Evolutionary conservation across 148 eudicot genomes (phyloP), one percentile per base, ranked within the genome.

Genomic region (Simmondsia chinensis): DNA sequence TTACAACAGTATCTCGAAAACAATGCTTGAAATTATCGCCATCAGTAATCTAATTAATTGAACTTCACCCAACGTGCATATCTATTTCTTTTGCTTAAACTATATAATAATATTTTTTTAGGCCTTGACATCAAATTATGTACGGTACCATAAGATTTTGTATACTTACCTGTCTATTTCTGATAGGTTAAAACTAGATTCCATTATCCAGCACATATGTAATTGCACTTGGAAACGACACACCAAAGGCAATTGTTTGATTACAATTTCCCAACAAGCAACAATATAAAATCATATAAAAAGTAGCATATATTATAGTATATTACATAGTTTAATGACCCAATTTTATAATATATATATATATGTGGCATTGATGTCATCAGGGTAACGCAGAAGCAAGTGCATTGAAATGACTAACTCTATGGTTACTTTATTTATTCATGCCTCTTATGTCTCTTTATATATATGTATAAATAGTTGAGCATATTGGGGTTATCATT

Each of bases 281-380:
- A n/a, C n/a, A n/a, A n/a, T n/a, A n/a, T n/a, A n/a, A n/a, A n/a
- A n/a, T n/a, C n/a, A n/a, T n/a, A n/a, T n/a, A n/a, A n/a, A n/a
- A n/a, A n/a, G n/a, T n/a, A n/a, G n/a, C n/a, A n/a, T n/a, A n/a
- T n/a, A n/a, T n/a, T n/a, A n/a, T n/a, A n/a, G n/a, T n/a, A n/a
- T n/a, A n/a, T n/a, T n/a, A n/a, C n/a, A n/a, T n/a, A n/a, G n/a
- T n/a, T n/a, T n/a, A n/a, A n/a, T n/a, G n/a, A n/a, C n/a, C n/a
- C n/a, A n/a, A n/a, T n/a, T n/a, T n/a, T n/a, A n/a, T n/a, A n/a
- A n/a, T n/a, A n/a, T n/a, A n/a, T n/a, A n/a, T n/a, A 30, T 24
- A 43, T 20, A 57, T 39, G 48, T 37, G 64, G 31, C 27, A 25
- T 48, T 53, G 69, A 70, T 48, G 29, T 69, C 49, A 70, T 7